Percentiles rank a stretch among this genome's conserved stretches.
These are phyloP conservation scores for Metschnikowia lachancei DNA, from an alignment of 805 yeast species.

Conservation along the genomic window DNA sequence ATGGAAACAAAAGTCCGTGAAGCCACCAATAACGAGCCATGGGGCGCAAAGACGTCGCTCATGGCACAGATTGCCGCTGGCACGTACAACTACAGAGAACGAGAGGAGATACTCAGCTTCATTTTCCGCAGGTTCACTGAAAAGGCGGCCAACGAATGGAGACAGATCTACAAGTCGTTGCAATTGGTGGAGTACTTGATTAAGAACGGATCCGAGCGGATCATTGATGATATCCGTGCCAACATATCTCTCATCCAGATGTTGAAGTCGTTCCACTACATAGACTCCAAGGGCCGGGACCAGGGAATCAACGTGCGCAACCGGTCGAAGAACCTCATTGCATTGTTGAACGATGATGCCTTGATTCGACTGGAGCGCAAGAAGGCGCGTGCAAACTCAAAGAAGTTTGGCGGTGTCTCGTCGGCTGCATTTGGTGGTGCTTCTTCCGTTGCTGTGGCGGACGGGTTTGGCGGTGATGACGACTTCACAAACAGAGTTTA, in stretches of 20 bases:
- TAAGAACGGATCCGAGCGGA: slow-evolving; percentile 90
- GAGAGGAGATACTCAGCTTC: slow-evolving; percentile 77
- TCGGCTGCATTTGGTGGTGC: slow-evolving; percentile 52
- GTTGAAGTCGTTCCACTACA: slow-evolving; percentile 91
- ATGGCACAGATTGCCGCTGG: slow-evolving; percentile 97
- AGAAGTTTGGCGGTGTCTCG: slow-evolving; percentile 80
- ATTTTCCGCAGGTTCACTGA: slow-evolving; percentile 89
- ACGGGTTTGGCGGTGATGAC: slow-evolving; percentile 39
- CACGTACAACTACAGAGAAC: slow-evolving; percentile 79
- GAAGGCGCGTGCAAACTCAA: slow-evolving; percentile 81
- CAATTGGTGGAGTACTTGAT: slow-evolving; percentile 88
- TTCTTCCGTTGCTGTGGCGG: slow-evolving; percentile 32
- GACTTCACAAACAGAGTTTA: slow-evolving; percentile 54
- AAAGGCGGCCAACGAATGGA: slow-evolving; percentile 94
- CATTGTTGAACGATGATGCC: slow-evolving; percentile 71
- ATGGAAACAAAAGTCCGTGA: slow-evolving; percentile 96
- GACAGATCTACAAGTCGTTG: slow-evolving; percentile 93
- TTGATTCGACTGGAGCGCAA: slow-evolving; percentile 79
- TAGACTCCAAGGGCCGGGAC: slow-evolving; percentile 90
- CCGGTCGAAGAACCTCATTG: slow-evolving; percentile 73
- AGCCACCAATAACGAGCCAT: slow-evolving; percentile 98
- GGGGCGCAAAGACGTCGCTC: slow-evolving; percentile 91
- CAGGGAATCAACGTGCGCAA: slow-evolving; percentile 95
- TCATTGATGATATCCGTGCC: slow-evolving; percentile 90
- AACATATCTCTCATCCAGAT: slow-evolving; percentile 77